Evolutionary conservation across 148 eudicot species (phyloP), one percentile per base, ranked within the genome.

Genomic region (Silene latifolia): DNA sequence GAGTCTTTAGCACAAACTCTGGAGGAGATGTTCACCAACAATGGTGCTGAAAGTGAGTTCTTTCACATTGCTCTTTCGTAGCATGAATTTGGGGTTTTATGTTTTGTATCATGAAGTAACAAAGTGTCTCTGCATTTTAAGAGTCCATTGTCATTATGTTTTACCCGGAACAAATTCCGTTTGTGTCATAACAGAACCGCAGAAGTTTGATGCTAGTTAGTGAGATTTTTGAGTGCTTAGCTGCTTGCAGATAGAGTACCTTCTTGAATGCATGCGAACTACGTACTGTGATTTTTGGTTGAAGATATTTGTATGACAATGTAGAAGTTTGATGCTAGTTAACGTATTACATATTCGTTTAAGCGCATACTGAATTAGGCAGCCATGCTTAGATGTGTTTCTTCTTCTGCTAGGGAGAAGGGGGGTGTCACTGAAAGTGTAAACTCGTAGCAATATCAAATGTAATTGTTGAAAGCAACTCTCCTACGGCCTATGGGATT

Each of bases 1-100:
- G 90, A 84, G 83, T 84, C 87, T 44, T 82, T 94, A 67, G 93
- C 93, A 11, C 82, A 19, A 48, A 81, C 89, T 18, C 75, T 94
- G 81, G 96, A 91, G 71, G 89, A 87, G 54, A 94, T 94, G 98
- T 94, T 94, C 71, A 81, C 80, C 46, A 76, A 81, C 69, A 75
- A 82, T 67, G 77, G 88, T 58, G 77, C 65, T 70, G 83, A 80
- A 78, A 60, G 97, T 93, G 86, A 87, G 91, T 79, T 77, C 19
- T 61, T 57, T 24, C 15, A 69, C 57, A 61, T 67, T 47, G 59
- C 29, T 59, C 4, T 29, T 75, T 77, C n/a, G 10, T 69, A 20
- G n/a, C 29, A 44, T 54, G 42, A 60, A 15, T 60, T 5, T 3
- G 35, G 62, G 7, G 20, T 47, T 63, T 8, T 17, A 21, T 51